These are phyloP conservation scores for Seiridium cupressi DNA, from an alignment of 2,329 filamentous ascomycete species.

Conservation along the genomic window DNA sequence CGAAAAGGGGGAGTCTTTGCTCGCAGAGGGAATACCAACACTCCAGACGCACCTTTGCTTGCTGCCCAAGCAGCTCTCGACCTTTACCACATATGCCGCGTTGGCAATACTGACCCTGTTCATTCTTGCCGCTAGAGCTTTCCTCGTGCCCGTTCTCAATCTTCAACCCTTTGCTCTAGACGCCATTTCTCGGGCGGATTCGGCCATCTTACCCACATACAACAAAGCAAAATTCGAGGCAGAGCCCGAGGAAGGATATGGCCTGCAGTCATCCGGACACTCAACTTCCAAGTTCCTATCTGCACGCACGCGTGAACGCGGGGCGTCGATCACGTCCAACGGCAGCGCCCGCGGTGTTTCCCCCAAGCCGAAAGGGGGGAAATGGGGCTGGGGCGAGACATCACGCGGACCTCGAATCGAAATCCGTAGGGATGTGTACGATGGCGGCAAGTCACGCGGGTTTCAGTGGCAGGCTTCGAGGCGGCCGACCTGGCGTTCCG, in stretches of 20 bases:
- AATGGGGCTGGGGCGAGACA: slow-evolving; percentile 44
- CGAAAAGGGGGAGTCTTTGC: slow-evolving; percentile 46
- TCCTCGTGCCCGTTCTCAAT: slow-evolving; percentile 55
- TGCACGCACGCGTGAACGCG: slow-evolving; percentile 23
- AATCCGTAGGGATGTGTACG: slow-evolving; percentile 44
- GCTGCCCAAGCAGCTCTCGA: slow-evolving; percentile 81
- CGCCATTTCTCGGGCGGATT: slow-evolving; percentile 25
- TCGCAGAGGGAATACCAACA: slow-evolving; percentile 50
- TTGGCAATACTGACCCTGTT: slow-evolving; percentile 55
- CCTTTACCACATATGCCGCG: slow-evolving; percentile 75
- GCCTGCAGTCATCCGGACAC: slow-evolving; percentile 28
- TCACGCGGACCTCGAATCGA: slow-evolving; percentile 48
- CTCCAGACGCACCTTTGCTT: slow-evolving; percentile 89
- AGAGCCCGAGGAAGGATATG: slow-evolving; percentile 32
- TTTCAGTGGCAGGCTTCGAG: slow-evolving; percentile 24
- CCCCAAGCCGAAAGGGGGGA: slow-evolving; percentile 21
- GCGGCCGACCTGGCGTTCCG: slow-evolving; percentile 11
- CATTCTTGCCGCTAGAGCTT: slow-evolving; percentile 50
- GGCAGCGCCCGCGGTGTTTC: slow-evolving; percentile 20
- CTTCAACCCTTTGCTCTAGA: slow-evolving; percentile 54
- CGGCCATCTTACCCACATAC: slow-evolving; percentile 37
- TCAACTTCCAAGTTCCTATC: slow-evolving; percentile 33
- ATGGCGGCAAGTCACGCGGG: slow-evolving; percentile 32
- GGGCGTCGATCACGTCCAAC: slow-evolving; percentile 20
- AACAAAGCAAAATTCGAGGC: slow-evolving; percentile 55